phyloP scores from a whole-genome alignment of 345 rosid species.

The Rhodamnia argentea region DNA sequence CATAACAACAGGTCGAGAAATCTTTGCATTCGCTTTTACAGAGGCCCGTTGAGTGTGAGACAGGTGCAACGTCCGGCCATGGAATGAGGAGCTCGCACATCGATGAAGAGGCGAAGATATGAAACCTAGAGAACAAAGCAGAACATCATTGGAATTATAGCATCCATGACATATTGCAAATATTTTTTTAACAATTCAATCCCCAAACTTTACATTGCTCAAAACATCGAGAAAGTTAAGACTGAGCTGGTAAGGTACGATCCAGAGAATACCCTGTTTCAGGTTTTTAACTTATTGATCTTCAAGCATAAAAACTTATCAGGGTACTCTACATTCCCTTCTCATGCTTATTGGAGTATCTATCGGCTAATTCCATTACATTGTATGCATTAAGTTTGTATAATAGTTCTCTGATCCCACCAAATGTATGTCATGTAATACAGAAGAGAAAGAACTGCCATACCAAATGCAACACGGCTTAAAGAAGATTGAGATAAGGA shows the following conservation, averaged over 20 bases:
- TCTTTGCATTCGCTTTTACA: slow-evolving; percentile 4
- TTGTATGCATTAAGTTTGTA: neutral
- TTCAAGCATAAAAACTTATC: neutral
- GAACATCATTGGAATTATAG: neutral
- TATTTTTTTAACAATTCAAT: neutral
- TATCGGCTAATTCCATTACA: neutral
- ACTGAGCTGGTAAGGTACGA: neutral
- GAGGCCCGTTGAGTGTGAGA: slow-evolving; percentile 4
- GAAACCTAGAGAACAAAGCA: slow-evolving; percentile 21
- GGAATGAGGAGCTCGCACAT: slow-evolving; percentile 30
- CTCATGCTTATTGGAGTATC: neutral
- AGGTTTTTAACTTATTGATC: neutral
- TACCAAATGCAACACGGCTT: neutral
- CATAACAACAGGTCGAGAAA: slow-evolving; percentile 24
- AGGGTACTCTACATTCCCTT: neutral
- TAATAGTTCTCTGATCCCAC: neutral
- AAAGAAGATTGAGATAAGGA: neutral
- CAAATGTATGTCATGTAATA: neutral
- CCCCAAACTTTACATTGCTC: neutral
- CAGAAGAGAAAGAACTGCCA: neutral
- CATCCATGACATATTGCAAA: neutral
- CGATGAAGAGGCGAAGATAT: slow-evolving; percentile 26
- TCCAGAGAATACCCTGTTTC: neutral
- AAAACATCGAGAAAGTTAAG: neutral
- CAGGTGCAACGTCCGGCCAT: slow-evolving; percentile 30